Conservation (phyloP, 163 green algal genomes). For the Scenedesmus sp. region DNA sequence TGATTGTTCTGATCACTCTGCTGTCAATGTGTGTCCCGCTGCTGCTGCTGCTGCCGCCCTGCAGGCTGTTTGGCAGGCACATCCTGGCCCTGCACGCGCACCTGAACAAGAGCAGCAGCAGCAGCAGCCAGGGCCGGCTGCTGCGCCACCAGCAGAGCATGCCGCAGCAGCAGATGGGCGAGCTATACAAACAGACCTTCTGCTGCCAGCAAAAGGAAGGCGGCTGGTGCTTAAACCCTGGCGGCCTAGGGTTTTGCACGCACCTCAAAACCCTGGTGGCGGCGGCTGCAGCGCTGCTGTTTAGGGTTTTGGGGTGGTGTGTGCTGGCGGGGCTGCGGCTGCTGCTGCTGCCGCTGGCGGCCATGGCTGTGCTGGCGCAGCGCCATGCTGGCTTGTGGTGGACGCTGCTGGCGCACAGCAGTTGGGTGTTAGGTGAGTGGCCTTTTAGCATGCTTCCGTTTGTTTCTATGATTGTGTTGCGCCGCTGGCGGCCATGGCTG, state of each 20-base stretch:
- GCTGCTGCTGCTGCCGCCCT: neutral
- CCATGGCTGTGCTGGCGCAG: neutral
- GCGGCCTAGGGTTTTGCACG: neutral
- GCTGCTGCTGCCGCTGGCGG: slow-evolving; percentile 27
- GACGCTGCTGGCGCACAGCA: neutral
- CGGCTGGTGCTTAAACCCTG: too few species aligned
- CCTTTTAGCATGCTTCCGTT: too few species aligned
- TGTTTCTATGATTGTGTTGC: too few species aligned
- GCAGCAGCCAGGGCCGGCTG: neutral
- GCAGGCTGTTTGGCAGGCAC: slow-evolving; percentile 27
- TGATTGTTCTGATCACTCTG: too few species aligned
- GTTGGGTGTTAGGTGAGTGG: too few species aligned
- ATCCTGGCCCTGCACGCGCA: neutral
- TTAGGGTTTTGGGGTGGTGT: neutral
- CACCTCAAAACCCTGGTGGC: neutral
- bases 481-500: too few species aligned
- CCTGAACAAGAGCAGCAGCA: slow-evolving; percentile 8
- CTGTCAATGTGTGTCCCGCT: neutral
- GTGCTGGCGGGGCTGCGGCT: neutral
- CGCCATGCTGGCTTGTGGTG: slow-evolving; percentile 6
- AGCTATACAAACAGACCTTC: neutral
- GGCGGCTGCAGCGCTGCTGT: neutral
- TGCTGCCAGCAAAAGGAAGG: neutral
- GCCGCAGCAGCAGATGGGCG: slow-evolving; percentile 5
- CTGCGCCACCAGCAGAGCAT: neutral